These are phyloP conservation scores for Mercurialis annua DNA, from an alignment of 345 rosid species.

Conservation along the genomic window DNA sequence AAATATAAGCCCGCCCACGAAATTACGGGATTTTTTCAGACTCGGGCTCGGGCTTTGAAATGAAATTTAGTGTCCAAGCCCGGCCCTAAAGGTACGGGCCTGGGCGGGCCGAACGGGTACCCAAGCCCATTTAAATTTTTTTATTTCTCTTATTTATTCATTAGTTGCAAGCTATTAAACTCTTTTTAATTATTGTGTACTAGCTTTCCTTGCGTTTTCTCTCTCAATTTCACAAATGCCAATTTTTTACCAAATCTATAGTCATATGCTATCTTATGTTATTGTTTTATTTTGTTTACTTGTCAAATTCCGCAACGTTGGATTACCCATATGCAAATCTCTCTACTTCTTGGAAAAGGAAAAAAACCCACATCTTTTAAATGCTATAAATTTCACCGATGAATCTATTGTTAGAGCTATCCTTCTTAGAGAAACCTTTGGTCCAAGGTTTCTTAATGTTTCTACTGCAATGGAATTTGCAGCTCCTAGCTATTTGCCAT, in stretches of 20 bases:
- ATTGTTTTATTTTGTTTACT: background rate
- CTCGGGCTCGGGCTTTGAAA: too few relatives aligned
- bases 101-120: too few relatives aligned
- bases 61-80: too few relatives aligned
- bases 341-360: conserved; percentile 29
- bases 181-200: too few relatives aligned
- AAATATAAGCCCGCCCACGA: too few relatives aligned
- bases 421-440: conserved; percentile 25
- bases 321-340: conserved; percentile 22
- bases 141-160: too few relatives aligned
- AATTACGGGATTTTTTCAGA: too few relatives aligned
- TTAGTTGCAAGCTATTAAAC: too few relatives aligned
- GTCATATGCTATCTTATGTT: background rate
- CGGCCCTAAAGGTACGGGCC: too few relatives aligned
- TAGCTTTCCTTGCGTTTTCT: too few relatives aligned
- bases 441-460: conserved; percentile 21
- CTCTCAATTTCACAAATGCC: too few relatives aligned
- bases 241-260: background rate
- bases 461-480: conserved; percentile 17
- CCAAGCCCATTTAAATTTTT: too few relatives aligned
- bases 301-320: background rate
- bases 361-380: background rate
- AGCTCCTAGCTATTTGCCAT: conserved; percentile 17
- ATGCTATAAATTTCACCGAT: background rate
- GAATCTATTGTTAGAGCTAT: conserved; percentile 25